These are phyloP conservation scores for Citrullus mucosospermus DNA, from an alignment of 306 rosid species.

Conservation along the genomic window DNA sequence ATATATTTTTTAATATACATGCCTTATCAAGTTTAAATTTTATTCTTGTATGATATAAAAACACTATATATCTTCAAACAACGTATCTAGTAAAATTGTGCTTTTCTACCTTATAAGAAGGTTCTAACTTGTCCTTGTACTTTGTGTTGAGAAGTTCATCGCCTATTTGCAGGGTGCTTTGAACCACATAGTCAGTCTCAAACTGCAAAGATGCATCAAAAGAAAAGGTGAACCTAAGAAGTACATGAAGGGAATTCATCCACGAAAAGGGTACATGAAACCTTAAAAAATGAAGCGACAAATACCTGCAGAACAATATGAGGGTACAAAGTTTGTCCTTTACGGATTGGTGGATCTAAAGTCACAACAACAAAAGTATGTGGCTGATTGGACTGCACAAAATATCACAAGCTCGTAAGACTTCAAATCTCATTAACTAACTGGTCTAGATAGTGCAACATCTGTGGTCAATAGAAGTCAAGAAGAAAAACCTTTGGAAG, in stretches of 20 bases:
- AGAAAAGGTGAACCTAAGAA: neutral
- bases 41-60: neutral
- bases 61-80: neutral
- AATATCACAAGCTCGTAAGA: conserved; percentile 10
- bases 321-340: conserved; percentile 94
- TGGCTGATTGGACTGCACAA: conserved; percentile 88
- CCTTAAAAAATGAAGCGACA: conserved; percentile 12
- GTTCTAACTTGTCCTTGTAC: conserved; percentile 93
- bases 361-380: conserved; percentile 82
- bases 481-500: conserved; percentile 79
- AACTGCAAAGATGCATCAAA: conserved; percentile 36
- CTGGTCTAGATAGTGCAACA: neutral
- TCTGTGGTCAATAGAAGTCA: neutral
- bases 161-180: conserved; percentile 49
- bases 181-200: conserved; percentile 71
- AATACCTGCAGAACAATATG: conserved; percentile 97
- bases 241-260: neutral
- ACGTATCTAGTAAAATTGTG: neutral
- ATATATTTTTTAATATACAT: neutral
- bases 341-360: conserved; percentile 98
- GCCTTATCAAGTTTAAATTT: neutral
- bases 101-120: conserved; percentile 59
- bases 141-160: conserved; percentile 68
- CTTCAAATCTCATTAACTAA: neutral
- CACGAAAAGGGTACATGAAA: neutral